Evolutionary conservation across 2,329 filamentous ascomycete species (phyloP), one percentile per base, ranked within the genome.

Genomic region (Ilyonectria mors-panacis): DNA sequence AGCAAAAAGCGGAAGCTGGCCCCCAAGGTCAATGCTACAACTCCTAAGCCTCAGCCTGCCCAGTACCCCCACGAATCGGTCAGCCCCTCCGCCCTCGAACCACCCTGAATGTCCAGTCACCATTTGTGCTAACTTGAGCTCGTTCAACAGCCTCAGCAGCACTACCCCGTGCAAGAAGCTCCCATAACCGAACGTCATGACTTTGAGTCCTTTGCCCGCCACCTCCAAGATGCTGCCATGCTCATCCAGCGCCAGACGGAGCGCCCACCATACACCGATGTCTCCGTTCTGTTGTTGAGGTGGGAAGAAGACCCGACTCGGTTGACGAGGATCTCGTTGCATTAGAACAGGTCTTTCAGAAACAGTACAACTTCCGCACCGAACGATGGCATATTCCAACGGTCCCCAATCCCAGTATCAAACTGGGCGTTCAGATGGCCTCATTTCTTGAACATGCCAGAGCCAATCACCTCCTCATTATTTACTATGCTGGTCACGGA

Each of bases 211-310:
- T 91, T 91, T 76, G 89, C 89, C 66, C 86, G 89, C 53, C 89
- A 92, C 80, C 85, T 92, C 50, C 89, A 92, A 76, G 89, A 91
- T 85, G 89, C 89, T 56, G 89, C 89, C 70, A 90, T 91, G 86
- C 83, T 90, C 74, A 90, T 92, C 71, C 88, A 90, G 76, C 85
- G 87, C 69, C 89, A 91, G 79, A 88, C 87, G 51, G 87, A 90
- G 75, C 85, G 84, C 65, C 83, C 85, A 3, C 85, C 85, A 6
- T 90, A 92, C 70, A 84, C 81, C 19, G 85, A 85, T 63, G 88
- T 89, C 15, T 90, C 88, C 4, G 89, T 90, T 12, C 79, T 92
- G 37, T 78, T 92, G 55, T 72, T 92, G 66, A 84, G 87, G 62
- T 92, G 89, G 89, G 88, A 91, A 70, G 88, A 90, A 61, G 88